Evolutionary conservation across 106 monocot genomes (phyloP).

Genomic region (Vanilla planifolia): DNA sequence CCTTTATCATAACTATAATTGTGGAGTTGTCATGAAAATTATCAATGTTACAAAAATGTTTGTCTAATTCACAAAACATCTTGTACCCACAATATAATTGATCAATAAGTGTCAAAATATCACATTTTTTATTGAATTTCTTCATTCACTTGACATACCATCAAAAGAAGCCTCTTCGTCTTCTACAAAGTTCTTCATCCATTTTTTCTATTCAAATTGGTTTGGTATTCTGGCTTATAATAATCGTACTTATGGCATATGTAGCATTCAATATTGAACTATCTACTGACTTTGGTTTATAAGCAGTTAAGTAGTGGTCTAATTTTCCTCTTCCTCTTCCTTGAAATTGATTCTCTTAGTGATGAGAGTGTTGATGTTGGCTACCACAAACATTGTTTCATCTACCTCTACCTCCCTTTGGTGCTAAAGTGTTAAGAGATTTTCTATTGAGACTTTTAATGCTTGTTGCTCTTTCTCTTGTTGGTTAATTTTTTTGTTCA

Average conservation of each 20-base stretch:
- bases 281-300: neutral
- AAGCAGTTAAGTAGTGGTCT: constrained; percentile 3
- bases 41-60: constrained; percentile 11
- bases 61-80: constrained; percentile 19
- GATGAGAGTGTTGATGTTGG: constrained; percentile 6
- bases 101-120: constrained; percentile 16
- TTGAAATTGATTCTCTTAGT: too few species aligned
- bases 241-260: constrained; percentile 10
- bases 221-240: constrained; percentile 6
- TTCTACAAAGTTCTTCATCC: constrained; percentile 18
- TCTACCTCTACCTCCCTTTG: constrained; percentile 2
- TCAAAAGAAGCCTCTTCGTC: constrained; percentile 16
- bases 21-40: constrained; percentile 28
- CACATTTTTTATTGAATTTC: constrained; percentile 11
- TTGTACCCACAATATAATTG: constrained; percentile 13
- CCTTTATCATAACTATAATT: constrained; percentile 14
- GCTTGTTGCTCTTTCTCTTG: constrained; percentile 2
- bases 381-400: neutral
- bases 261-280: constrained; percentile 10
- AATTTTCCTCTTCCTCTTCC: constrained; percentile 5
- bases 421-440: constrained; percentile 7
- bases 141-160: constrained; percentile 10
- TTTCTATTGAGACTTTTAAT: constrained; percentile 8
- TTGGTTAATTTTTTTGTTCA: too few species aligned
- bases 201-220: constrained; percentile 12